Base-by-base conservation (phyloP, 2,329 filamentous ascomycete species). In the Alternaria novae-zelandiae region DNA sequence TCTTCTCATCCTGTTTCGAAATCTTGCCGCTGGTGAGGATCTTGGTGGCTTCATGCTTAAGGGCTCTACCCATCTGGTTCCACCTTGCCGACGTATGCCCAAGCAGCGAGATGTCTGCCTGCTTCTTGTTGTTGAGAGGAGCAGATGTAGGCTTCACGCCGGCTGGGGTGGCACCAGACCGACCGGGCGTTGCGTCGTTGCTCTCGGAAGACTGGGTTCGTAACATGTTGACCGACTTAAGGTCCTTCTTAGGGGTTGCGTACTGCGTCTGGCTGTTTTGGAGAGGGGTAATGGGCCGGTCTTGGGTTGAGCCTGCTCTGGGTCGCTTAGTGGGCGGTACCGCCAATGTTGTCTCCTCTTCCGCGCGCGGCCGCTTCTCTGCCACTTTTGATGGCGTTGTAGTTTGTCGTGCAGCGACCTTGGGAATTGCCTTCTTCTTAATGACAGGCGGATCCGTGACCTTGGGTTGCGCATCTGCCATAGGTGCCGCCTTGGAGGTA, bases 21-120 rank as follows among this genome's bases (percentile, higher is more conserved):
- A 71, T 54, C 32, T 74, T 70, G 11, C 66, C 70, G 8, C 73
- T 70, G 2, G 49, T 67, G 44, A 77, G 70, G 55, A 82, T 75
- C 56, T 79, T 80, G 44, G 79, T 75, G 3, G 79, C 78, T 53
- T 82, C 79, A 57, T 84, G 82, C 71, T 85, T 85, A n/a, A 85
- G 72, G 2, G 80, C 76, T 8, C 81, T 79, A 10, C 83, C 83
- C 57, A 82, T 75, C 4, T 70, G 74, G 41, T 82, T 81, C 46
- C 82, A 70, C 30, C 80, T 81, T 54, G 74, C 75, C 13, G 81
- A 82, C 20, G 79, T 76, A 2, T 77, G 71, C 8, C 78, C 77
- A 64, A 82, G 79, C 2, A 78, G 67, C 13, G 78, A 69, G 5
- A 79, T 77, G 10, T 79, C 76, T 4, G 74, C 69, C 50, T 72